phyloP scores from a whole-genome alignment of 306 rosid genomes.

The Quercus aquifolioides region DNA sequence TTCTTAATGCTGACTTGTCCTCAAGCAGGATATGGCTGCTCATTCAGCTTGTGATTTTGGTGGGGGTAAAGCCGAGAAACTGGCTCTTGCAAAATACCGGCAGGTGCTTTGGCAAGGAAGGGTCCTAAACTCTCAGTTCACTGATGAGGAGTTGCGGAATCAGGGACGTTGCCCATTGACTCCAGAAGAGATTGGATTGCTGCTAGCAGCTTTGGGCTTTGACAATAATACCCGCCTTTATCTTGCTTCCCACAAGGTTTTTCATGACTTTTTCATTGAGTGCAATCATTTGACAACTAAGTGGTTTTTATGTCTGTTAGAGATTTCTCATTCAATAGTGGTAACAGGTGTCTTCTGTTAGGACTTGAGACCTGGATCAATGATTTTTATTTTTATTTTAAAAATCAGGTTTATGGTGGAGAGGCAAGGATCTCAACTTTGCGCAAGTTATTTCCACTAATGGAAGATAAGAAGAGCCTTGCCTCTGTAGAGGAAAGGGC shows the following conservation, averaged over 20 bases:
- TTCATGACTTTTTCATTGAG: neutral
- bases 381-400: neutral
- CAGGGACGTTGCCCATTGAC: conserved; percentile 99
- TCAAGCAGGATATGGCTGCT: conserved; percentile 93
- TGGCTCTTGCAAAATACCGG: conserved; percentile 90
- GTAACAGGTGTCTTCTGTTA: neutral
- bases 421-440: conserved; percentile 82
- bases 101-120: conserved; percentile 98
- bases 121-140: conserved; percentile 94
- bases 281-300: neutral
- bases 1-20: conserved; percentile 1
- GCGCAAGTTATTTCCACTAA: conserved; percentile 71
- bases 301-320: neutral
- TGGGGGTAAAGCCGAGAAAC: conserved; percentile 91
- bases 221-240: conserved; percentile 89
- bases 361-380: neutral
- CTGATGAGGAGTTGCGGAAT: conserved; percentile 85
- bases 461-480: conserved; percentile 96
- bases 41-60: conserved; percentile 99
- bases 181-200: conserved; percentile 93
- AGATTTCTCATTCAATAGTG: neutral
- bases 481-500: conserved; percentile 65
- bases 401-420: conserved; percentile 85
- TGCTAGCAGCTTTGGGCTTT: conserved; percentile 89
- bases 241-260: conserved; percentile 99